Percentiles rank a stretch among this genome's conserved stretches.
Evolutionary conservation across 2,329 filamentous ascomycete genomes (phyloP).

Genomic region (Aureobasidium zeae): DNA sequence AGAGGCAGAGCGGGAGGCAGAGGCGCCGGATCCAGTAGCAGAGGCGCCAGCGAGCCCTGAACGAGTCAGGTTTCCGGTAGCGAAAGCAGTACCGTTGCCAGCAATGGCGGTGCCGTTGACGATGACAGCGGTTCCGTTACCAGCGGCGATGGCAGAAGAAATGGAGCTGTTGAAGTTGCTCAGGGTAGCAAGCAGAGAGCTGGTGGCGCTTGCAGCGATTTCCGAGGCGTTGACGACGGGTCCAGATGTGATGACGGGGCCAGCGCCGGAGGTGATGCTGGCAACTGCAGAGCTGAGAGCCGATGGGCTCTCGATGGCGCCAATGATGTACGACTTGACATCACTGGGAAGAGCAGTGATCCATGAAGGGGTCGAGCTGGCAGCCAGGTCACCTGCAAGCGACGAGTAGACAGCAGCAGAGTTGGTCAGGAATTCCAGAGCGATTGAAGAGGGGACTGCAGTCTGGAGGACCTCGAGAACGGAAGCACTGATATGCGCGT

Average conservation of each 20-base stretch:
- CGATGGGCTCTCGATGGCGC: slow-evolving; percentile 16
- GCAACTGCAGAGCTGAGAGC: slow-evolving; percentile 20
- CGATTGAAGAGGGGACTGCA: slow-evolving; percentile 35
- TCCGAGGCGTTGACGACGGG: slow-evolving; percentile 10
- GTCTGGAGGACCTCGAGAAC: slow-evolving; percentile 36
- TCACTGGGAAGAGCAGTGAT: slow-evolving; percentile 37
- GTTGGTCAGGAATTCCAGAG: slow-evolving; percentile 35
- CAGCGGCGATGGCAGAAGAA: slow-evolving; percentile 4
- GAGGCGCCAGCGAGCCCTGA: background rate
- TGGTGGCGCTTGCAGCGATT: slow-evolving; percentile 8
- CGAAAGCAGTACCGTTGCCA: background rate
- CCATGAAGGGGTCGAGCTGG: slow-evolving; percentile 37
- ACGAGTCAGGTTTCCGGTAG: background rate
- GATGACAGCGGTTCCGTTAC: slow-evolving; percentile 18
- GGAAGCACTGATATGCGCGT: slow-evolving; percentile 25
- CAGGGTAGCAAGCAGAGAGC: slow-evolving; percentile 12
- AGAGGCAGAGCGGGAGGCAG: slow-evolving; percentile 11
- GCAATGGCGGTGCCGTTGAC: slow-evolving; percentile 1
- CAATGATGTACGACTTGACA: slow-evolving; percentile 36
- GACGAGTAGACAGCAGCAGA: slow-evolving; percentile 32
- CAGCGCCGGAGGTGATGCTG: slow-evolving; percentile 18
- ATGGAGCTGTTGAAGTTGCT: slow-evolving; percentile 5
- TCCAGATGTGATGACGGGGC: slow-evolving; percentile 15
- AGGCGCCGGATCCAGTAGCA: background rate
- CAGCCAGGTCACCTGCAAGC: slow-evolving; percentile 36